These are phyloP conservation scores for Saccharum officinarum DNA, from an alignment of 176 grass and related monocot species.

Conservation along the genomic window DNA sequence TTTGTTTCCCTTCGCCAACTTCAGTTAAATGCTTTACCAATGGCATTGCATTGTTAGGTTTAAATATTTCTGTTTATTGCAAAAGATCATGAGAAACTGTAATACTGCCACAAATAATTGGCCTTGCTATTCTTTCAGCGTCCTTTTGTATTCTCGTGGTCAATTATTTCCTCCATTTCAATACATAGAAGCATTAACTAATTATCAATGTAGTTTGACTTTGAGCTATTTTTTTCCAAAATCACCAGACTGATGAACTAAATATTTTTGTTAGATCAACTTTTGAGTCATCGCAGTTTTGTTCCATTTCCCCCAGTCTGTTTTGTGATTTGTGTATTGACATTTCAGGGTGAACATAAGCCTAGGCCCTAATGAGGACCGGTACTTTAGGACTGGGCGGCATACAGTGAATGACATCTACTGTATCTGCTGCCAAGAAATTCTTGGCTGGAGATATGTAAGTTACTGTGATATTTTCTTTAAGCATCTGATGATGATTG, in stretches of 20 bases:
- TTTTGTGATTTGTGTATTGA: not conserved
- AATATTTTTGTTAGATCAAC: not conserved
- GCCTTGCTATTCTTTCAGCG: not conserved
- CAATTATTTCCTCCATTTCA: not conserved
- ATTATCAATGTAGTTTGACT: not conserved
- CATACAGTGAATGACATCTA: slow-evolving; percentile 74
- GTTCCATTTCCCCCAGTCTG: not conserved
- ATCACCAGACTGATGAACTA: not conserved
- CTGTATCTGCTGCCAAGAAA: slow-evolving; percentile 62
- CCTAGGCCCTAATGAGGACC: slow-evolving; percentile 59
- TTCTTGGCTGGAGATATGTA: slow-evolving; percentile 90
- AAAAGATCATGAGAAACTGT: not conserved
- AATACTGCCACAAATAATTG: not conserved
- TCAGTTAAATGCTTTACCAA: not conserved
- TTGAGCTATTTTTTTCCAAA: not conserved
- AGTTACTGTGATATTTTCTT: slow-evolving; percentile 24
- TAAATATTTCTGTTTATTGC: not conserved
- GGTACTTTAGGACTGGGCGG: slow-evolving; percentile 45
- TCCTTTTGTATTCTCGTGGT: not conserved
- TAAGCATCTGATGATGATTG: not conserved
- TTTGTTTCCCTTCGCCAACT: not conserved
- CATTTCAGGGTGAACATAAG: slow-evolving; percentile 61
- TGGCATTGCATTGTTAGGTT: not conserved
- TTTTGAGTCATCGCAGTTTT: not conserved
- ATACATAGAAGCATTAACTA: not conserved